phyloP scores from a whole-genome alignment of 2,329 filamentous ascomycete species.

The Nemania abortiva region DNA sequence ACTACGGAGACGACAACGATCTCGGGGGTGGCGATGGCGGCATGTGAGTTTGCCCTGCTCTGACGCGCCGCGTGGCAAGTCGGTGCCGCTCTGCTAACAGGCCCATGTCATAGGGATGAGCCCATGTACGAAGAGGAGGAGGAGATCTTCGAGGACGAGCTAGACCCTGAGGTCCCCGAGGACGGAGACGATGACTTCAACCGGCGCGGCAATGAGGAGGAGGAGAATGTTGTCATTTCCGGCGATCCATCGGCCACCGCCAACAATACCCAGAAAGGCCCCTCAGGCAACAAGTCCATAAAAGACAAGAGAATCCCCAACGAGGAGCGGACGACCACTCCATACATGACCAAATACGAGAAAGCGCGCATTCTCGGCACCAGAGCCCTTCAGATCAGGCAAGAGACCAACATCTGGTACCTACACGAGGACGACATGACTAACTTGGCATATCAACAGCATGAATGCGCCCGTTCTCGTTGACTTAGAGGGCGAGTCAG shows the following conservation, averaged over 20 bases:
- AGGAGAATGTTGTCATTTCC: constrained; percentile 70
- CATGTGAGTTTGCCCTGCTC: constrained; percentile 33
- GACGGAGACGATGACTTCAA: constrained; percentile 64
- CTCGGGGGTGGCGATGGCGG: constrained; percentile 43
- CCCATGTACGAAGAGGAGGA: constrained; percentile 78
- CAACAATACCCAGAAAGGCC: constrained; percentile 62
- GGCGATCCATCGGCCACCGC: constrained; percentile 72
- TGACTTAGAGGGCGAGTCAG: constrained; percentile 96
- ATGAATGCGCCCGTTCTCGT: constrained; percentile 98
- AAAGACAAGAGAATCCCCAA: constrained; percentile 91
- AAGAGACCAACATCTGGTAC: constrained; percentile 12
- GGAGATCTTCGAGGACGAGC: constrained; percentile 68
- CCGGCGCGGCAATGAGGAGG: constrained; percentile 66
- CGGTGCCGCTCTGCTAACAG: constrained; percentile 53
- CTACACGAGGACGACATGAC: constrained; percentile 23
- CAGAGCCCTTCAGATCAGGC: constrained; percentile 88
- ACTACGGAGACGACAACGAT: constrained; percentile 50
- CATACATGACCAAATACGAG: constrained; percentile 99
- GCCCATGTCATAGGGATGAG: constrained; percentile 67
- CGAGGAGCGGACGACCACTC: constrained; percentile 89
- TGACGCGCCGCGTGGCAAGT: constrained; percentile 36
- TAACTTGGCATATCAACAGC: constrained; percentile 56
- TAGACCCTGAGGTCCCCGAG: constrained; percentile 66
- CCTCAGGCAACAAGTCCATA: constrained; percentile 62
- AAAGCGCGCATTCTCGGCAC: constrained; percentile 92